Conservation (phyloP, 2,329 filamentous ascomycete species). For the Aspergillus sp. region DNA sequence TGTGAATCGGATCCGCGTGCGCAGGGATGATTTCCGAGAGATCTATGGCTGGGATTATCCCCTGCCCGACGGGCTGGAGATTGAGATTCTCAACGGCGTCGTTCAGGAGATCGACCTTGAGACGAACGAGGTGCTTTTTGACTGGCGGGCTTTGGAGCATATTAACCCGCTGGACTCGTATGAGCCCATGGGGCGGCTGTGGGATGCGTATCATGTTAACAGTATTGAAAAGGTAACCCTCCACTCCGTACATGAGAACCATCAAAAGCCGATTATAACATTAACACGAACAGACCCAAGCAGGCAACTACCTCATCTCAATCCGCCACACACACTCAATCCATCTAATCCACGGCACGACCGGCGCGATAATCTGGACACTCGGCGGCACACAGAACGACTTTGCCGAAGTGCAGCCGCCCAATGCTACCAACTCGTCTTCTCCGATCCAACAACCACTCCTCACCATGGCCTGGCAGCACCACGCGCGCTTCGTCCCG, state of each 20-base stretch:
- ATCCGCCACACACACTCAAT: slow-evolving; percentile 15
- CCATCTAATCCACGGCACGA: slow-evolving; percentile 11
- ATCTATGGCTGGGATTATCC: background rate
- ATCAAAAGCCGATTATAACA: background rate
- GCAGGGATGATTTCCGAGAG: background rate
- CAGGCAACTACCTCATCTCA: slow-evolving; percentile 18
- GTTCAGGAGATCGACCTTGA: slow-evolving; percentile 16
- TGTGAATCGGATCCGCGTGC: slow-evolving; percentile 7
- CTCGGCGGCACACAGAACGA: slow-evolving; percentile 12
- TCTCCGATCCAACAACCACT: background rate
- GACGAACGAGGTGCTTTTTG: slow-evolving; percentile 12
- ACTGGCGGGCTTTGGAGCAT: slow-evolving; percentile 14
- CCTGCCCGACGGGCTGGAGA: background rate
- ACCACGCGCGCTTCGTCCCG: slow-evolving; percentile 10
- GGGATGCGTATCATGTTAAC: slow-evolving; percentile 19
- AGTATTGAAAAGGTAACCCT: slow-evolving; percentile 16
- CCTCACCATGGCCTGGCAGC: slow-evolving; percentile 15
- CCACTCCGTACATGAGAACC: too few relatives aligned
- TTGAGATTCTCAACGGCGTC: slow-evolving; percentile 11
- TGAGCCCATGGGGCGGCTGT: slow-evolving; percentile 9
- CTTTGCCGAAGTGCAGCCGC: slow-evolving; percentile 9
- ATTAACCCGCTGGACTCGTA: slow-evolving; percentile 14
- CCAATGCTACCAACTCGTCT: background rate
- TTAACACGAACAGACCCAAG: slow-evolving; percentile 11
- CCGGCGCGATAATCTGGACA: slow-evolving; percentile 11